phyloP scores from a whole-genome alignment of 202 grass and related monocot species.

The Alloteropsis angusta region DNA sequence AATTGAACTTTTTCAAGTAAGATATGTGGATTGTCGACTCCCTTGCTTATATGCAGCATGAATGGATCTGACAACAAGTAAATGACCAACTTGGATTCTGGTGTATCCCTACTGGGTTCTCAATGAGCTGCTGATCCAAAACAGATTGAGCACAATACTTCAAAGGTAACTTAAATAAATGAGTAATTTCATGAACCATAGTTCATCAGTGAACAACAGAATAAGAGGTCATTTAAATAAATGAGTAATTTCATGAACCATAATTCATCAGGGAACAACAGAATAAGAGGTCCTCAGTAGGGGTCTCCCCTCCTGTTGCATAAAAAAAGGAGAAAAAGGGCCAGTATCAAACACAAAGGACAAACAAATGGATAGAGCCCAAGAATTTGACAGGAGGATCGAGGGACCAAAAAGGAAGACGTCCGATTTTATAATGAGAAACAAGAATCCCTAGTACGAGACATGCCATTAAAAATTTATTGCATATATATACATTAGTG shows the following conservation, averaged over 20 bases:
- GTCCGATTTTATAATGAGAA: background rate
- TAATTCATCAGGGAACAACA: background rate
- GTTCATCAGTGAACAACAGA: background rate
- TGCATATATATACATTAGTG: background rate
- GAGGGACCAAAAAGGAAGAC: slow-evolving; percentile 12
- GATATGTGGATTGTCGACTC: slow-evolving; percentile 22
- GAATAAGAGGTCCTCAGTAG: slow-evolving; percentile 16
- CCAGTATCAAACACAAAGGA: slow-evolving; percentile 13
- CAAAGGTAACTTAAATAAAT: slow-evolving; percentile 1
- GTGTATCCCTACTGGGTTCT: slow-evolving; percentile 22
- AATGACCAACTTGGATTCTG: slow-evolving; percentile 49
- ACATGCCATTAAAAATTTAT: background rate
- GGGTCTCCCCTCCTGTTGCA: no score
- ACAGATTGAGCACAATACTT: background rate
- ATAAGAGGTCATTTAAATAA: slow-evolving; percentile 7
- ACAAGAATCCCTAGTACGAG: background rate
- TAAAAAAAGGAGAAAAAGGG: no score
- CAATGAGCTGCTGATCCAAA: slow-evolving; percentile 44
- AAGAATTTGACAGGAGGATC: slow-evolving; percentile 4
- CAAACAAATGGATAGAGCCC: background rate
- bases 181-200: background rate
- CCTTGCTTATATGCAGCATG: slow-evolving; percentile 63
- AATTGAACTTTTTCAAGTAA: slow-evolving; percentile 1
- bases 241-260: background rate
- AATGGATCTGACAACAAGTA: slow-evolving; percentile 69